Conservation (phyloP, 1,139 yeast genomes). For the Meyerozyma smithsonii region DNA sequence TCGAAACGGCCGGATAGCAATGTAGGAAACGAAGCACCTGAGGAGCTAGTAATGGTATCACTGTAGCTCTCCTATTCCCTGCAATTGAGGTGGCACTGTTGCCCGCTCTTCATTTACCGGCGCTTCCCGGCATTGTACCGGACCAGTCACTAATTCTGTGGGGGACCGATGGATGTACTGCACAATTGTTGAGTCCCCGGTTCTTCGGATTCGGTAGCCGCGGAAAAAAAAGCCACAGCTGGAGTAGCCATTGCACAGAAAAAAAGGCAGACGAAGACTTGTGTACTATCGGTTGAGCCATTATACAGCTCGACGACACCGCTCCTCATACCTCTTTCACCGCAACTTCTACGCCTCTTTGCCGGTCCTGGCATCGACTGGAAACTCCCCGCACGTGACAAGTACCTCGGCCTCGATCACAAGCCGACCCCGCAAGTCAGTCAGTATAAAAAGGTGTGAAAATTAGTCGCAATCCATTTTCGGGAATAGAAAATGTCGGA, state of each 20-base stretch:
- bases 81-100: too few species aligned
- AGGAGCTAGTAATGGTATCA: too few species aligned
- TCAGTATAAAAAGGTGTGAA: constrained; percentile 1
- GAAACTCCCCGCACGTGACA: neutral
- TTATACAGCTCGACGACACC: too few species aligned
- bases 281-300: too few species aligned
- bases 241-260: neutral
- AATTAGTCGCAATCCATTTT: neutral
- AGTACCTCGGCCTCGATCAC: constrained; percentile 2
- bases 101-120: too few species aligned
- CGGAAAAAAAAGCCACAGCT: too few species aligned
- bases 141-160: neutral
- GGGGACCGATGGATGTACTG: neutral
- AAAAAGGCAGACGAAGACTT: too few species aligned
- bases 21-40: too few species aligned
- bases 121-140: too few species aligned
- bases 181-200: constrained; percentile 1
- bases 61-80: too few species aligned
- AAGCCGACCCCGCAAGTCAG: constrained; percentile 3
- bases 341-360: neutral
- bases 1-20: too few species aligned
- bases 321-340: too few species aligned
- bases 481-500: constrained; percentile 22
- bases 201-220: constrained; percentile 2
- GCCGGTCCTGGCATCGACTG: neutral